Evolutionary conservation across 1,139 yeast species (phyloP), one percentile per base, ranked within the genome.

Genomic region (Candida sp.): DNA sequence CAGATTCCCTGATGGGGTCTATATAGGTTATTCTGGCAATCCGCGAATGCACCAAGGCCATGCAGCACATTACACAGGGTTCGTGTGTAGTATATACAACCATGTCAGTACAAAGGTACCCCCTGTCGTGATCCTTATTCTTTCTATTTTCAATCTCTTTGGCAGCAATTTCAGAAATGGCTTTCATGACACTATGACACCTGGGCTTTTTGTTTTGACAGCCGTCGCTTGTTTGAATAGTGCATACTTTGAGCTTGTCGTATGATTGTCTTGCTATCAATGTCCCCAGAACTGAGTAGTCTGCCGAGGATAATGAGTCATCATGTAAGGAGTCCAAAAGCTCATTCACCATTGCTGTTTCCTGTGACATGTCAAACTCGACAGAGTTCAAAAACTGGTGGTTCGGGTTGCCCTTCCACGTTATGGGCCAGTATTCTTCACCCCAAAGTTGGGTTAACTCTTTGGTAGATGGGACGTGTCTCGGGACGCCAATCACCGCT

Each of bases 31-130:
- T 71, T 50, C 92, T 74, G 11, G 84, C 79, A 1, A 96, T 80
- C 45, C 99, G 77, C 1, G 98, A 93, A 66, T 96, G 99, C 8
- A 93, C 87, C 35, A 96, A 74, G 0, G 98, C 99, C 99, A 96
- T 96, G 7, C 90, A 73, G 63, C 99, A 96, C 98, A 94, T 96
- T 0, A 90, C 82, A 65, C 99, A 96, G 0, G 99, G 99, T 65
- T 96, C 99, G 64, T 92, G 97, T 0, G 97, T 88, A 1, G 96
- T 88, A 63, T 90, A 92, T 0, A 94, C 92, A 54, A 89, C 85
- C 57, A 85, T 79, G 51, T 85, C 82, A 44, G 87, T 81, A 62
- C 98, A 93, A 7, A 96, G 77, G 63, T 96, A 96, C 22, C 71
- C 71, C 52, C 56, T 54, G 7, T 52, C 56, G 7, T 47, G 55